Conservation (phyloP, 345 rosid genomes). For the Sonneratia caseolaris region DNA sequence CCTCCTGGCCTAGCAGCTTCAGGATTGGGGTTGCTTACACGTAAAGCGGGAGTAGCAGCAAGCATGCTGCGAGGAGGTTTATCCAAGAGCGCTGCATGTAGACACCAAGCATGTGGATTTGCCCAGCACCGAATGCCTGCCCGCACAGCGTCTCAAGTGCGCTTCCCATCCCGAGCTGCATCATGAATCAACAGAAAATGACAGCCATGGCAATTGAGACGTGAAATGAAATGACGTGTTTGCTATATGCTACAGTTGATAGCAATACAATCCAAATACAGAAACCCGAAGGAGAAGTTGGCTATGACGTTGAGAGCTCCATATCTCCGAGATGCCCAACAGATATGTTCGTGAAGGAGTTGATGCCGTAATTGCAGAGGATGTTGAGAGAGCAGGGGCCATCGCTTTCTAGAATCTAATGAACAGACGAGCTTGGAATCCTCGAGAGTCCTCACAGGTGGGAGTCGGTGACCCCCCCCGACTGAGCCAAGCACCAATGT, state of each 20-base stretch:
- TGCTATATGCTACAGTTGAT: too few species aligned
- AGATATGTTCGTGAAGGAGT: constrained; percentile 79
- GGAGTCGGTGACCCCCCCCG: constrained; percentile 46
- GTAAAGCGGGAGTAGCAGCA: constrained; percentile 61
- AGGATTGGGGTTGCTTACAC: constrained; percentile 67
- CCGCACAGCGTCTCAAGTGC: constrained; percentile 91
- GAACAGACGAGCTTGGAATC: constrained; percentile 42
- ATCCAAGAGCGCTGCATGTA: constrained; percentile 91
- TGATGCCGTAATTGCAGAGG: constrained; percentile 75
- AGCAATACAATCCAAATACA: constrained; percentile 13
- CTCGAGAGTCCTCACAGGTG: constrained; percentile 26
- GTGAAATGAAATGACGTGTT: too few species aligned
- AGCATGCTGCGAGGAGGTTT: constrained; percentile 53
- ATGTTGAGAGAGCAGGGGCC: constrained; percentile 90
- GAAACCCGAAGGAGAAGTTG: constrained; percentile 84
- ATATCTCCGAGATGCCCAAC: constrained; percentile 85
- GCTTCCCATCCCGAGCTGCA: constrained; percentile 94
- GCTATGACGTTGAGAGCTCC: constrained; percentile 86
- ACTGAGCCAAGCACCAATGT: constrained; percentile 23
- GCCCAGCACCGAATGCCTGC: constrained; percentile 95
- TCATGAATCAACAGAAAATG: too few species aligned
- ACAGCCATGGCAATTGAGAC: too few species aligned
- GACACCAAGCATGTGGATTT: constrained; percentile 58
- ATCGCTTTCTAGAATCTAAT: constrained; percentile 49
- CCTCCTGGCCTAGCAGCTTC: constrained; percentile 57